Evolutionary conservation across 129 eudicot species (phyloP).

Genomic region (Centella asiatica): DNA sequence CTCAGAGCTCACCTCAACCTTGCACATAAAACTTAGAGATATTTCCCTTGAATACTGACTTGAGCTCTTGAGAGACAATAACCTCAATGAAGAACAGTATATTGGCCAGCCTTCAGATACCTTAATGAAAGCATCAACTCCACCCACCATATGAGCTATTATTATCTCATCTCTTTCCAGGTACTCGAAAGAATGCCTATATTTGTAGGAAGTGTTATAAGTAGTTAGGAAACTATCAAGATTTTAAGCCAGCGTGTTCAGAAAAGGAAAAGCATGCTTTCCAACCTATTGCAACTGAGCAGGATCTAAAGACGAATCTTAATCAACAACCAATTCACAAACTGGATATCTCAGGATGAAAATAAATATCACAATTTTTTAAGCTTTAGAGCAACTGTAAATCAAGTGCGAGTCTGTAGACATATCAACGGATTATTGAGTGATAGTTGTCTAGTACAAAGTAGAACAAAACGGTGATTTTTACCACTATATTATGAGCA

Average conservation of each 20-base stretch:
- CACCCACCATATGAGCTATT: constrained; percentile 76
- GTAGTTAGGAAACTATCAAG: background rate
- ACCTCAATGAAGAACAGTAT: constrained; percentile 34
- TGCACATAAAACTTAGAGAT: constrained; percentile 72
- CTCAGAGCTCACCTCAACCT: constrained; percentile 66
- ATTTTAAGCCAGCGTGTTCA: no score
- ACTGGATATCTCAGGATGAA: no score
- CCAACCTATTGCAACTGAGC: no score
- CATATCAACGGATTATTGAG: no score
- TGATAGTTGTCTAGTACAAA: no score
- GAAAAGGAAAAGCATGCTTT: no score
- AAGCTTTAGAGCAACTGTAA: no score
- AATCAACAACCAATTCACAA: no score
- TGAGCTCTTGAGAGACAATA: constrained; percentile 58
- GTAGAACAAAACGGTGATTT: no score
- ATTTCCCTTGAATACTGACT: constrained; percentile 55
- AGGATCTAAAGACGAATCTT: no score
- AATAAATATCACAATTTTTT: no score
- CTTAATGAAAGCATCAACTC: constrained; percentile 78
- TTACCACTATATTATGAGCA: background rate
- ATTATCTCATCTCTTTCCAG: constrained; percentile 71
- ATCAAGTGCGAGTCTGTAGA: no score
- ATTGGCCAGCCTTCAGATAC: constrained; percentile 84
- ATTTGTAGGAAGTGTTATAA: constrained; percentile 7
- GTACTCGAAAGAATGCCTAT: constrained; percentile 73